phyloP scores from a whole-genome alignment of 2,329 filamentous ascomycete species.

The Teratosphaeria gauchensis region DNA sequence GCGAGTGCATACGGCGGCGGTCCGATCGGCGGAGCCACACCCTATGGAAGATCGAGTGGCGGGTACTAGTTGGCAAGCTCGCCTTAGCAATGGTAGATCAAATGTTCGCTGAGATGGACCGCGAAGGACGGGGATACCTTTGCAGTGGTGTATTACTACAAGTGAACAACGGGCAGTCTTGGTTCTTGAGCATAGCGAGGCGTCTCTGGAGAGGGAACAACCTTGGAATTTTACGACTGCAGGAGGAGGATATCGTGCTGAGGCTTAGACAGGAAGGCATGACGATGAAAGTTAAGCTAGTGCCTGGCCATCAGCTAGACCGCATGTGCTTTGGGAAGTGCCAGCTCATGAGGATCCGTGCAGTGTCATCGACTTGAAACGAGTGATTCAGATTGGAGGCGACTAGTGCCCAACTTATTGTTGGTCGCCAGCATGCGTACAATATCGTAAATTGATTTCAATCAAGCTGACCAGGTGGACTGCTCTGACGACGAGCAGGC shows the following conservation, averaged over 20 bases:
- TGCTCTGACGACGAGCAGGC: no score
- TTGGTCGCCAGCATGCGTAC: no score
- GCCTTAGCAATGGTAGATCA: background rate
- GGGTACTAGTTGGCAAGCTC: slow-evolving; percentile 1
- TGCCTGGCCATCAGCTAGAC: background rate
- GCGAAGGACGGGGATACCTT: background rate
- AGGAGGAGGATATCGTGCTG: background rate
- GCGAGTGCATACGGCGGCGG: slow-evolving; percentile 1
- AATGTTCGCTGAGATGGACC: no score
- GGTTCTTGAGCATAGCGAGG: background rate
- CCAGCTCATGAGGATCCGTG: no score
- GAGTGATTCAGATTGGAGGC: no score
- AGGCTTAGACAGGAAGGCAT: background rate
- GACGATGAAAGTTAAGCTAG: background rate
- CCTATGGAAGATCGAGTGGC: slow-evolving; percentile 5
- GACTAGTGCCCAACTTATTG: no score
- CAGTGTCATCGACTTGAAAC: no score
- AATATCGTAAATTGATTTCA: no score
- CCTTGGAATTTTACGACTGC: background rate
- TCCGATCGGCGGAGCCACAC: slow-evolving; percentile 7
- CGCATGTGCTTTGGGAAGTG: background rate
- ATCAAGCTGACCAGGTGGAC: no score
- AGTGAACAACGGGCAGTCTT: background rate
- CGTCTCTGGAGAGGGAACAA: background rate
- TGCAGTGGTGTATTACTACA: background rate